Evolutionary conservation across 306 rosid species (phyloP), one percentile per base, ranked within the genome.

Genomic region (Ammopiptanthus mongolicus): DNA sequence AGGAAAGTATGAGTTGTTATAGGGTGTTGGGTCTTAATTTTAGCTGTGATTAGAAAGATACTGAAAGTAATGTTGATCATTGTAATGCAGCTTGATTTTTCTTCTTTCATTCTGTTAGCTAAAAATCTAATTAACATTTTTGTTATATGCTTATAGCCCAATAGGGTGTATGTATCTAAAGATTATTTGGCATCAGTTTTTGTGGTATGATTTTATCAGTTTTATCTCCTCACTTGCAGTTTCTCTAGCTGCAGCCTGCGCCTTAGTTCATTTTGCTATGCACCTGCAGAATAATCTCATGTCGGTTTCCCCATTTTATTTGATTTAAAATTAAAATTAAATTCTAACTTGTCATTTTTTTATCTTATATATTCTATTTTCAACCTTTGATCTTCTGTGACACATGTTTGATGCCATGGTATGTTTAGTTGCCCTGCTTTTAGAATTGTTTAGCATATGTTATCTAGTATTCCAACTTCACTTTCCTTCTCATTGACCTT

Each of bases 401-500:
- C 33, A 61, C 25, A 8, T n/a, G 31, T 36, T 52, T 63, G 51
- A 14, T 25, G 14, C 56, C 21, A 31, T 44, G 19, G 46, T 65
- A 73, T 42, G 47, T 21, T 74, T 64, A 19, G 65, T 33, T 53
- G 29, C 74, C 21, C 23, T 21, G 13, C 15, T 39, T 21, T 31
- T 33, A 39, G 28, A 63, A 53, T 71, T 53, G 60, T 78, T 62
- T 64, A 41, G 41, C 64, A 63, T 22, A 39, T 53, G 42, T 11
- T 10, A 42, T 55, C 74, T 25, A 4, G 25, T 56, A 28, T 59
- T 60, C 55, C 50, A 5, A 71, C 23, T 78, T 71, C 18, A 18
- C 62, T 71, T 71, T 28, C 57, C 50, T 19, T 63, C 74, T 53
- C 60, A 79, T 52, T 65, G 51, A 42, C 60, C 52, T 41, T 62